phyloP scores from a whole-genome alignment of 208 protist genomes.

The Trypanosoma theileri region DNA sequence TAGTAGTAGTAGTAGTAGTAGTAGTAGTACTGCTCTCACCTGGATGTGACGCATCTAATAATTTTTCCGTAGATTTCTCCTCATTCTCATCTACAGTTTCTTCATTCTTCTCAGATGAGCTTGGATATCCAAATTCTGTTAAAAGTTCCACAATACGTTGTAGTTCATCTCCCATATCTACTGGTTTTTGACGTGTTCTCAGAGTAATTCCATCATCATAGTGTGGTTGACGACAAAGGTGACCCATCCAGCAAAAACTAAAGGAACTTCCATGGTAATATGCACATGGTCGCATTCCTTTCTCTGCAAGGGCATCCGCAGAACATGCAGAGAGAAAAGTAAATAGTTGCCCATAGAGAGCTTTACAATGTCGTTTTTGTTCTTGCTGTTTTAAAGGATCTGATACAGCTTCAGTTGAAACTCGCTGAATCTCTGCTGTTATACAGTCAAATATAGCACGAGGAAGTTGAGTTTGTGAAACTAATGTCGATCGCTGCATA shows the following conservation, averaged over 20 bases:
- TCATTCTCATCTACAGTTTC: not conserved
- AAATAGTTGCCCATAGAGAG: constrained; percentile 31
- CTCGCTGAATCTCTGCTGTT: constrained; percentile 11
- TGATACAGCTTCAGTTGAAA: constrained; percentile 1
- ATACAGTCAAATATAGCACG: constrained; percentile 28
- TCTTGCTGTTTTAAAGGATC: constrained; percentile 6
- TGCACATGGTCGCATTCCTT: constrained; percentile 16
- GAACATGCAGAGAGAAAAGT: constrained; percentile 29
- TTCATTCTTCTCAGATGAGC: not conserved
- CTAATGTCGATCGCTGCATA: constrained; percentile 4
- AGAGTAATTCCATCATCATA: not conserved
- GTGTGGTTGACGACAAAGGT: constrained; percentile 29
- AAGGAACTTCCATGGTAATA: constrained; percentile 23
- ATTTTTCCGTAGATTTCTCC: not conserved
- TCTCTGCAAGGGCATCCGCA: constrained; percentile 9
- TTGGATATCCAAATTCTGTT: constrained; percentile 12
- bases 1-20: not conserved
- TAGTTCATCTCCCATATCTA: not conserved
- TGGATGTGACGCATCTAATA: not conserved
- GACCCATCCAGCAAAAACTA: constrained; percentile 36
- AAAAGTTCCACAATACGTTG: constrained; percentile 1
- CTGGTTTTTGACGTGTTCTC: not conserved
- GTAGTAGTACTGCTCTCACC: not conserved
- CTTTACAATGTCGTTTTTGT: constrained; percentile 6
- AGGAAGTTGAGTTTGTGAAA: constrained; percentile 32